Evolutionary conservation across 331 rosid species (phyloP).

Genomic region (Prunus yedoensis): DNA sequence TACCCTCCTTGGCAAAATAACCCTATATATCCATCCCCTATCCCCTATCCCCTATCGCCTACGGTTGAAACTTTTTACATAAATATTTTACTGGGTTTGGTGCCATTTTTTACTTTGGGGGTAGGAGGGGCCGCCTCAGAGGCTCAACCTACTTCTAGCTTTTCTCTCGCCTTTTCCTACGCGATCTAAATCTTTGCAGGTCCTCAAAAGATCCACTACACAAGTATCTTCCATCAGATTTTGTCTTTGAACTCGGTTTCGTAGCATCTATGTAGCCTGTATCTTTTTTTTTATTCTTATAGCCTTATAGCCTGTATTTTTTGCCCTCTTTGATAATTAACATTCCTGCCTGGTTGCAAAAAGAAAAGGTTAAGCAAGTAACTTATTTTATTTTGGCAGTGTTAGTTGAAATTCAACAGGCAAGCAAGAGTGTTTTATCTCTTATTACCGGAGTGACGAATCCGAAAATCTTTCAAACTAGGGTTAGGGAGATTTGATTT

Average conservation of each 20-base stretch:
- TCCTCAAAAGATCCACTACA: conserved; percentile 10
- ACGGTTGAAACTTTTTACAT: background rate
- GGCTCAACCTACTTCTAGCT: background rate
- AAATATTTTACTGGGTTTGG: background rate
- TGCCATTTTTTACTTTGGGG: background rate
- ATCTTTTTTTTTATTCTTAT: background rate
- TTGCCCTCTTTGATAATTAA: too few relatives aligned
- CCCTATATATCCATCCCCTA: background rate
- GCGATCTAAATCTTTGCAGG: conserved; percentile 15
- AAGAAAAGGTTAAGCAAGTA: too few relatives aligned
- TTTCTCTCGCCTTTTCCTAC: background rate
- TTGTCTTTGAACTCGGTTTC: background rate
- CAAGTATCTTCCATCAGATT: conserved; percentile 11
- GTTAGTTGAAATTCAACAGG: too few relatives aligned
- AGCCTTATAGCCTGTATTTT: background rate
- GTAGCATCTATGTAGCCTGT: background rate
- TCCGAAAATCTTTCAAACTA: too few relatives aligned
- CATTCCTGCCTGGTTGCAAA: too few relatives aligned
- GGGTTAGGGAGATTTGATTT: too few relatives aligned
- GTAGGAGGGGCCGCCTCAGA: background rate
- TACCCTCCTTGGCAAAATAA: background rate
- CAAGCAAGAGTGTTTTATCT: too few relatives aligned
- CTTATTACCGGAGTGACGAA: too few relatives aligned
- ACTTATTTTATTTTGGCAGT: too few relatives aligned
- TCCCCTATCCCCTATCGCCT: too few relatives aligned